Evolutionary conservation across 169 alveolate species (phyloP).

Genomic region (Plasmodium yoelii): DNA sequence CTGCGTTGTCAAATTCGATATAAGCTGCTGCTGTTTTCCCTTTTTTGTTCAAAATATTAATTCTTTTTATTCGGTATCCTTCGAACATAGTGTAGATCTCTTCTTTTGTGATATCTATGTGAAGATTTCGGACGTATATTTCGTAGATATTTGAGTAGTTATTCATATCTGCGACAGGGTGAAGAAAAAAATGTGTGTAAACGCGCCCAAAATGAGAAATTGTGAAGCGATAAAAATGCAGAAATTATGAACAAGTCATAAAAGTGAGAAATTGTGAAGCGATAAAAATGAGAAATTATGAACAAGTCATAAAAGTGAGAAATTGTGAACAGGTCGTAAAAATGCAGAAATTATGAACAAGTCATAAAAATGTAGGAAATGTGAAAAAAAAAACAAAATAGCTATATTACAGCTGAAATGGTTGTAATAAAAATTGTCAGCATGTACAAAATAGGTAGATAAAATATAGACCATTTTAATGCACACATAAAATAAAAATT

Average conservation of each 20-base stretch:
- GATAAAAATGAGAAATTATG: background rate
- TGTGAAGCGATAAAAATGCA: too few relatives aligned
- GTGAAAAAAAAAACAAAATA: too few relatives aligned
- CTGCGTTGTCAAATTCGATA: constrained; percentile 64
- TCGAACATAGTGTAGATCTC: constrained; percentile 55
- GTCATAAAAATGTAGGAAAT: background rate
- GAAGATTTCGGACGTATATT: constrained; percentile 53
- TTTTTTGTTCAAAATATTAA: constrained; percentile 51
- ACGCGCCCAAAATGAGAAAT: background rate
- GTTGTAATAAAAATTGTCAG: too few relatives aligned
- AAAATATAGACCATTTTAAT: too few relatives aligned
- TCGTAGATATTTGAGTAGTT: constrained; percentile 38
- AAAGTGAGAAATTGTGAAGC: too few relatives aligned
- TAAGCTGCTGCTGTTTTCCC: constrained; percentile 70
- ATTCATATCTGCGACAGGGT: constrained; percentile 28
- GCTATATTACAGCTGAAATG: too few relatives aligned
- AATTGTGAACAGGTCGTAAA: too few relatives aligned
- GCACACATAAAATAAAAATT: too few relatives aligned
- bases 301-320: too few relatives aligned
- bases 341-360: background rate
- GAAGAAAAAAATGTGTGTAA: background rate
- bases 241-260: background rate
- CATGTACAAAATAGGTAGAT: too few relatives aligned
- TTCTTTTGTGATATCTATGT: constrained; percentile 51
- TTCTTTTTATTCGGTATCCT: constrained; percentile 69